These are phyloP conservation scores for Hanseniaspora guilliermondii DNA, from an alignment of 805 yeast genomes.

Conservation along the genomic window DNA sequence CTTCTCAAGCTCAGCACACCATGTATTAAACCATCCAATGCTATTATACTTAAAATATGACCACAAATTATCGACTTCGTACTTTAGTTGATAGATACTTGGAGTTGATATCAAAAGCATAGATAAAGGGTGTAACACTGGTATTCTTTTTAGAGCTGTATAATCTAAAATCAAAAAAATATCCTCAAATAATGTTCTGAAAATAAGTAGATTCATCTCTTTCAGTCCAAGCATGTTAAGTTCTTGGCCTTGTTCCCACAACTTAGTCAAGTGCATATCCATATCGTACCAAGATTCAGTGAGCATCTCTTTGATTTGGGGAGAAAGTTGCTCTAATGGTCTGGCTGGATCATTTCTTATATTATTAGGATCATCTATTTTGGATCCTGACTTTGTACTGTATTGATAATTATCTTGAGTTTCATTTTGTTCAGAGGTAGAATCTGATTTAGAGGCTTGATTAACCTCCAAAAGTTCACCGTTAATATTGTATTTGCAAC, in stretches of 20 bases:
- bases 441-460: constrained; percentile 9
- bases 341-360: constrained; percentile 12
- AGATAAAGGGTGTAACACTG: constrained; percentile 68
- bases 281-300: constrained; percentile 70
- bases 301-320: constrained; percentile 29
- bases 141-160: constrained; percentile 65
- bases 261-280: constrained; percentile 61
- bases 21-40: constrained; percentile 78
- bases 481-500: constrained; percentile 28
- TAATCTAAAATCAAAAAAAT: constrained; percentile 85
- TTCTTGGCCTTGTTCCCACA: constrained; percentile 57
- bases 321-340: constrained; percentile 2
- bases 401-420: constrained; percentile 8
- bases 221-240: constrained; percentile 31
- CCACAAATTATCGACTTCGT: constrained; percentile 41
- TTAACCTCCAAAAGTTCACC: constrained; percentile 10
- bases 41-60: constrained; percentile 42
- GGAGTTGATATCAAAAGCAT: constrained; percentile 72
- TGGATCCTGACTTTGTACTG: constrained; percentile 15
- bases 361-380: constrained; percentile 16
- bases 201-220: constrained; percentile 64
- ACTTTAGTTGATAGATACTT: constrained; percentile 46
- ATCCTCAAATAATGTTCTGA: constrained; percentile 85
- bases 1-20: constrained; percentile 40
- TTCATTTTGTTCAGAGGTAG: background rate